Evolutionary conservation across 73 alveolate genomes (phyloP), one percentile per base, ranked within the genome.

Genomic region (Symbiodinium pilosum): DNA sequence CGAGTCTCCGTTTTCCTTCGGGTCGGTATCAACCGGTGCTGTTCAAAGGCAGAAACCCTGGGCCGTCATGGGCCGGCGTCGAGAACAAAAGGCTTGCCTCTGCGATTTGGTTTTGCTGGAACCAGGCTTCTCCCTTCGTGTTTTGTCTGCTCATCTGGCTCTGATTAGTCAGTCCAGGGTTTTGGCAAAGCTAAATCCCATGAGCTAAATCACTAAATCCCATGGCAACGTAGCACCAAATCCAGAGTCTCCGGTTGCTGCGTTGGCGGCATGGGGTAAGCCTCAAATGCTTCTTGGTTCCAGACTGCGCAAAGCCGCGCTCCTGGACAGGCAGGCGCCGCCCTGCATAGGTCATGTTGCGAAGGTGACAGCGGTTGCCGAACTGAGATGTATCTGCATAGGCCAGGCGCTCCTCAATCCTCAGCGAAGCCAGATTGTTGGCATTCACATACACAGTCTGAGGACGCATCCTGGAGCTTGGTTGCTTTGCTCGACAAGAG

Each of bases 361-460:
- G 97, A 36, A 91, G 43, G 51, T 91, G 97, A 81, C 97, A 91
- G 56, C 88, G 97, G 84, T 91, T 91, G 56, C 97, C 97, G 24
- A 38, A 28, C 56, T 68, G 97, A 3, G 97, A 91, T 41, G 77
- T 91, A 24, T 91, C 97, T 9, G 34, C 54, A 36, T 91, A 91
- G 56, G 30, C n/a, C 54, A 91, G 54, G 54, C 81, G 77, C 97
- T 91, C 89, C 38, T 91, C 97, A 42, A 91, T 69, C 97, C 97
- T 91, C 26, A 21, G 20, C 34, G 56, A 6, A 5, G 87, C 87
- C 84, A 21, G 41, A 69, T 7, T 28, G 30, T 69, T 24, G 36
- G 41, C 39, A 4, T 39, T 28, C 83, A 26, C 39, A 26, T 14
- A 26, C 30, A n/a, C 77, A 59, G 11, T 26, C 38, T 59, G 9